Evolutionary conservation across 495 filamentous ascomycete species (phyloP).

Genomic region (Neurospora discreta): DNA sequence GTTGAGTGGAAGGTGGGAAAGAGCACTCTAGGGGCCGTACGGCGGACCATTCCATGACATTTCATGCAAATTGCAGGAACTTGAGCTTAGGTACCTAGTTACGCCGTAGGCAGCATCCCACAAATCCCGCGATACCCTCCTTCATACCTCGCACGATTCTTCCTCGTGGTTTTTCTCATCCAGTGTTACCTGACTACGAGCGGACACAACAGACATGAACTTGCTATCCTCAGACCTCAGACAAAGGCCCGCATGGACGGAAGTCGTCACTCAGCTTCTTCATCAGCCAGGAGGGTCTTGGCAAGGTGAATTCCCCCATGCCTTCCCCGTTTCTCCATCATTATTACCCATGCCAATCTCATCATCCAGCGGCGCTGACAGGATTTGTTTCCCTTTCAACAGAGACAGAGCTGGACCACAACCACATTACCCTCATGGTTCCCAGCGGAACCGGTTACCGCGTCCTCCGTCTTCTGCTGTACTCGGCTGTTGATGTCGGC

Average conservation of each 20-base stretch:
- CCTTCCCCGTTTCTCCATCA: neutral
- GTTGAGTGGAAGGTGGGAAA: neutral
- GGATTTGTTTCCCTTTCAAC: no score
- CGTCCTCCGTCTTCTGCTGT: neutral
- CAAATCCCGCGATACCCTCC: no score
- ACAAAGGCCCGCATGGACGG: neutral
- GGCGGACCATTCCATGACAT: no score
- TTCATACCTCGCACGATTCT: no score
- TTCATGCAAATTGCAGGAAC: no score
- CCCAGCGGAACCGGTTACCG: neutral
- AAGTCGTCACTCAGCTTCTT: neutral
- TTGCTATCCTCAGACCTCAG: neutral
- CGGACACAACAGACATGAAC: neutral
- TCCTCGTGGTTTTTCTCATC: no score
- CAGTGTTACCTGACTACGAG: neutral
- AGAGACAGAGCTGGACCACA: neutral
- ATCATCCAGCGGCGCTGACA: neutral
- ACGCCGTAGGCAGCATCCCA: no score
- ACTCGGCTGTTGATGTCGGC: neutral
- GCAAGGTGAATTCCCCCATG: neutral
- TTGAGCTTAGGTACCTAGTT: no score
- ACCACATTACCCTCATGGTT: neutral
- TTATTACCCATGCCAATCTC: no score
- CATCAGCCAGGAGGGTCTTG: neutral
- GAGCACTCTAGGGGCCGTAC: neutral